Conservation (phyloP, 2,329 filamentous ascomycete genomes). For the Phoma sp. region DNA sequence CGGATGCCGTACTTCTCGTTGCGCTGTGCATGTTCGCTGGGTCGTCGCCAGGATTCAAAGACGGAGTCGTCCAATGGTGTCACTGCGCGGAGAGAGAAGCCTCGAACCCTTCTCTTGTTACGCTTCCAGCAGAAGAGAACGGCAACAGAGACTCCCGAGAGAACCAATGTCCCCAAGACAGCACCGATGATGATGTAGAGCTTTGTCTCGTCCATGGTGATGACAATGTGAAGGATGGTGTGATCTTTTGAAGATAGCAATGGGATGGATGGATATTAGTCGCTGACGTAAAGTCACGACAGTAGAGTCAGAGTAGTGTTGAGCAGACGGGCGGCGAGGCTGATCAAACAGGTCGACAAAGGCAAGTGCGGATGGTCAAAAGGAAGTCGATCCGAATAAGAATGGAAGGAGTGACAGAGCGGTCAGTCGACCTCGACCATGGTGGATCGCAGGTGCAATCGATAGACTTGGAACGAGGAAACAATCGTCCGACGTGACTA, state of each 20-base stretch:
- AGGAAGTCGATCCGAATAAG: conserved; percentile 20
- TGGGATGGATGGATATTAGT: conserved; percentile 6
- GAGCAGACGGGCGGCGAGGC: conserved; percentile 11
- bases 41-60: conserved; percentile 50
- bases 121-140: conserved; percentile 44
- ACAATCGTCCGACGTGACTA: conserved; percentile 29
- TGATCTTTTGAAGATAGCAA: conserved; percentile 2
- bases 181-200: conserved; percentile 48
- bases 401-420: conserved; percentile 20
- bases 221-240: neutral
- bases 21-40: conserved; percentile 46
- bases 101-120: conserved; percentile 41
- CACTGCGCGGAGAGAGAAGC: conserved; percentile 47
- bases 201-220: conserved; percentile 39
- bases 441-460: conserved; percentile 28
- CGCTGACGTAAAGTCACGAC: conserved; percentile 2
- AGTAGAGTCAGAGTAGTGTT: conserved; percentile 4
- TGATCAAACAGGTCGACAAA: conserved; percentile 10
- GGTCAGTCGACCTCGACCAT: conserved; percentile 40
- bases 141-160: conserved; percentile 35
- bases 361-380: conserved; percentile 21
- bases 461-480: conserved; percentile 24
- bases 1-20: conserved; percentile 46
- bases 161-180: conserved; percentile 42
- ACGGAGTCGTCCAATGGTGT: conserved; percentile 50